Evolutionary conservation across 768 basidiomycete species (phyloP), one percentile per base, ranked within the genome.

Genomic region (Tricholoma sp.): DNA sequence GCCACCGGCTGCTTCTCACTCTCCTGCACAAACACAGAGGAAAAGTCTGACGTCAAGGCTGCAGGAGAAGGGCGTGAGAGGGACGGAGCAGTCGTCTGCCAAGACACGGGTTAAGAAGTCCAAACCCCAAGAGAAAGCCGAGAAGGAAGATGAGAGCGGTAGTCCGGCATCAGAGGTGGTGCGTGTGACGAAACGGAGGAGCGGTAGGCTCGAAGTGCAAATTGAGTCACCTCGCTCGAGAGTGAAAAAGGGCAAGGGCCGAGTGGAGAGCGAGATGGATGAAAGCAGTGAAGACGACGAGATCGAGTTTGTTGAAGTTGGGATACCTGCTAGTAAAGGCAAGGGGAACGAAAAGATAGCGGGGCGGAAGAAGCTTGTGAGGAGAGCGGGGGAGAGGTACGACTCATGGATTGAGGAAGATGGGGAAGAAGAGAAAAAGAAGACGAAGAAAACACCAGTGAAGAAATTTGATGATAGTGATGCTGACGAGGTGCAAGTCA

Each of bases 61-160:
- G 24, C 64, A 62, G 55, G 60, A 64, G 21, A 54, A 58, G 27
- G 61, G 62, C 7, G 41, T 35, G 45, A 51, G 57, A 14, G 61
- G 59, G 24, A 27, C 24, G 24, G 24, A 5, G 24, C 24, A 27
- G 7, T 64, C 63, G 45, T 21, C 59, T 8, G 66, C 65, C 14
- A 61, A 61, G 57, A 64, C 60, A 14, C 63, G 63, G 27, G 57
- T 66, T n/a, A 50, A 56, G 12, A 64, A 62, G 39, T 54, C 55
- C 18, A 61, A 62, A n/a, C 41, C 57, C 18, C 58, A 63, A 32
- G 61, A 61, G 52, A 59, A 60, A n/a, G 50, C 56, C 2, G 50
- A 58, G 6, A 22, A 57, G 27, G 46, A 50, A 1, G 27, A 18
- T 1, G n/a, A 3, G n/a, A 18, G 29, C 7, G 19, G 39, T 12